Evolutionary conservation across 768 basidiomycete genomes (phyloP).

Genomic region (Pholiota conissans): DNA sequence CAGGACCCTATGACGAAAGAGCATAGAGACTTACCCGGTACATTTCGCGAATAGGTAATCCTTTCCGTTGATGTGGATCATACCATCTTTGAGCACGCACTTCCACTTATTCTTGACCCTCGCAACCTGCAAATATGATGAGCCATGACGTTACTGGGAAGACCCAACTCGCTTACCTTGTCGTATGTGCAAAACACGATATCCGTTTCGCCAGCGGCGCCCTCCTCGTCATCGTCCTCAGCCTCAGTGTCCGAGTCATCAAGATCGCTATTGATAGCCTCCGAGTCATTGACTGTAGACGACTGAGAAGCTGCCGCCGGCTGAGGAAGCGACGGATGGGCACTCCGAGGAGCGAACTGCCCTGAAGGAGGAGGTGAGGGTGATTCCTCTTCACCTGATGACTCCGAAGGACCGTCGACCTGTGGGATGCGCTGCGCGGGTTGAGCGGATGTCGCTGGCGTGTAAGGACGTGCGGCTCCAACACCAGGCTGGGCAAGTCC

Average conservation of each 20-base stretch:
- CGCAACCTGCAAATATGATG: slow-evolving; percentile 65
- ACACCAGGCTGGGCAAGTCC: slow-evolving; percentile 29
- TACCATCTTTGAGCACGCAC: slow-evolving; percentile 94
- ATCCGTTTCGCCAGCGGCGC: slow-evolving; percentile 73
- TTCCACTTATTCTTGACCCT: slow-evolving; percentile 99
- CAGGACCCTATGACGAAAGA: not conserved
- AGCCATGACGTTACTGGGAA: slow-evolving; percentile 4
- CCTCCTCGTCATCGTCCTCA: slow-evolving; percentile 83
- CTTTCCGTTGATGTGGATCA: slow-evolving; percentile 95
- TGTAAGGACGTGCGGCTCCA: slow-evolving; percentile 26
- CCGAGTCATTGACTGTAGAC: slow-evolving; percentile 54
- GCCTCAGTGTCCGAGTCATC: slow-evolving; percentile 92
- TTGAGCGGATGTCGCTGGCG: slow-evolving; percentile 19
- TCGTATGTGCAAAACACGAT: slow-evolving; percentile 99
- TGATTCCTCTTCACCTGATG: slow-evolving; percentile 59
- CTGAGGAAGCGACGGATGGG: slow-evolving; percentile 79
- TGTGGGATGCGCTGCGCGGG: slow-evolving; percentile 61
- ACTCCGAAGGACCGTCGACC: slow-evolving; percentile 78
- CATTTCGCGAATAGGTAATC: slow-evolving; percentile 98
- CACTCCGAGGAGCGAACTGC: slow-evolving; percentile 65
- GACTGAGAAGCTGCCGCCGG: slow-evolving; percentile 37
- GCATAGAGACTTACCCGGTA: slow-evolving; percentile 68
- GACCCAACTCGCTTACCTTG: slow-evolving; percentile 59
- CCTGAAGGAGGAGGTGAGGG: slow-evolving; percentile 68
- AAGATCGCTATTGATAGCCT: slow-evolving; percentile 94